Evolutionary conservation across 2,329 filamentous ascomycete species (phyloP), one percentile per base, ranked within the genome.

Genomic region (Cordyceps militaris): DNA sequence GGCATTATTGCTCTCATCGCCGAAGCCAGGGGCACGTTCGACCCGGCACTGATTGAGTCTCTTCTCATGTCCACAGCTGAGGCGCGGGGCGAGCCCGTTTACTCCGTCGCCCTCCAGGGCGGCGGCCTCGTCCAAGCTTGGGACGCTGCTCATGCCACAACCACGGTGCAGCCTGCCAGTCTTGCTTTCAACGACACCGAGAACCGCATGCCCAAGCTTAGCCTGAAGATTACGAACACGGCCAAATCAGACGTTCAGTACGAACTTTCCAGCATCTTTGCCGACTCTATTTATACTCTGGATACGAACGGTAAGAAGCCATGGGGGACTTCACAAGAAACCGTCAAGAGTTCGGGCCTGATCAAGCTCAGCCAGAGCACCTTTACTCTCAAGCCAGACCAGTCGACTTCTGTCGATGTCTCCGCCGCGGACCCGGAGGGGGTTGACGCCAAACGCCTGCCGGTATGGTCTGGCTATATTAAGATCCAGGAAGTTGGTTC

Each of bases 131-230:
- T 77, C 8, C 70, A 77, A 48, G 74, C 73, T 10, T 73, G 68
- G 59, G 69, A 75, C 50, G 72, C 73, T 2, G 69, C 74, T 4
- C 66, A 73, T 47, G 65, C 70, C 13, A 72, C 65, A 1, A 73
- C 71, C 1, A 53, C 71, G 21, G 65, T 78, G 19, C 68, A 68
- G 43, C 67, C 70, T 0, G 66, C 67, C 8, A 73, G 69, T 59
- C 66, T 79, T 48, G 66, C 70, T 26, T 73, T 78, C 64, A 78
- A 79, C 59, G 75, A 78, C 61, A 77, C 72, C 8, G 67, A 70
- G 42, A 63, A 76, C 63, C 70, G 76, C 16, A 5, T n/a, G 30
- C 28, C n/a, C 2, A 24, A 19, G 10, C 47, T 50, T 3, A 38
- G 34, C 10, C 24, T 50, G 10, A 34, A 23, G 3, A 50, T 50